Evolutionary conservation across 805 yeast species (phyloP).

Genomic region (Yamadazyma takamatsuzukensis): DNA sequence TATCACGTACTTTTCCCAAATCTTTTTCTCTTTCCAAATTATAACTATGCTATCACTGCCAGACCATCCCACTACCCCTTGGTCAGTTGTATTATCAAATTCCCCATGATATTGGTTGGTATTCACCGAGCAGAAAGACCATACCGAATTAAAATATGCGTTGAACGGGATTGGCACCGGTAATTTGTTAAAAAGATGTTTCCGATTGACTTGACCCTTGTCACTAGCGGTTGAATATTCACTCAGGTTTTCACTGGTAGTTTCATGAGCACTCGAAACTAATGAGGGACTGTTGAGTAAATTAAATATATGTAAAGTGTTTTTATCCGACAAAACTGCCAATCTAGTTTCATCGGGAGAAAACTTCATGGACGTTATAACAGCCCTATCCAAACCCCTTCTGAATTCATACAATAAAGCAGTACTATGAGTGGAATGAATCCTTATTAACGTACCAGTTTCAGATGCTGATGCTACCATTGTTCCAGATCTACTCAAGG

Average conservation of each 20-base stretch:
- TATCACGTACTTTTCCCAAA: slow-evolving; percentile 85
- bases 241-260: slow-evolving; percentile 6
- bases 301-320: slow-evolving; percentile 82
- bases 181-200: slow-evolving; percentile 61
- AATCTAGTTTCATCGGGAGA: slow-evolving; percentile 71
- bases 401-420: slow-evolving; percentile 78
- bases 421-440: slow-evolving; percentile 67
- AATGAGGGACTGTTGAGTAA: slow-evolving; percentile 18
- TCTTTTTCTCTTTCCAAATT: slow-evolving; percentile 68
- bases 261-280: slow-evolving; percentile 8
- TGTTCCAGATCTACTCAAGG: slow-evolving; percentile 60
- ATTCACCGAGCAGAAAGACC: slow-evolving; percentile 82
- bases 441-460: slow-evolving; percentile 75
- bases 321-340: slow-evolving; percentile 86
- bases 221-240: slow-evolving; percentile 4
- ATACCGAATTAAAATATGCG: slow-evolving; percentile 73
- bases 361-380: slow-evolving; percentile 77
- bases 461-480: slow-evolving; percentile 79
- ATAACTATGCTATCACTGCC: slow-evolving; percentile 70
- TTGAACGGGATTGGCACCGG: slow-evolving; percentile 60
- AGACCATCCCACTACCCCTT: slow-evolving; percentile 62
- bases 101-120: slow-evolving; percentile 38
- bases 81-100: slow-evolving; percentile 17
- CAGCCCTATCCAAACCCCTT: slow-evolving; percentile 85
- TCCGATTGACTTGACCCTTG: slow-evolving; percentile 40